Conservation (phyloP, 345 rosid genomes). For the Lagerstroemia speciosa region DNA sequence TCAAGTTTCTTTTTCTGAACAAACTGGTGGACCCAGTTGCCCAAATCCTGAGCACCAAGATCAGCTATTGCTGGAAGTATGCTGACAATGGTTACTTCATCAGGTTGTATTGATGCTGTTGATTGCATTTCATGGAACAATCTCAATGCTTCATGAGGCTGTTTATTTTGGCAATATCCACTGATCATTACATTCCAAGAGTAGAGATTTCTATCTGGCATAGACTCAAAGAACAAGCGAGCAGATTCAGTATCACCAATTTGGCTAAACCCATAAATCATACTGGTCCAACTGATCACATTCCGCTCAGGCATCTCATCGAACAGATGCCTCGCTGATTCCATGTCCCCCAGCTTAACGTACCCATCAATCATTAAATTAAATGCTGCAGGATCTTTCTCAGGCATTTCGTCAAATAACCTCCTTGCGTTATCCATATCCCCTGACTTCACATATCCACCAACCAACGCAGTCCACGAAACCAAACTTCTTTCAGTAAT, state of each 20-base stretch:
- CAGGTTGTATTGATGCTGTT: constrained; percentile 42
- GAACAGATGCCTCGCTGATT: constrained; percentile 45
- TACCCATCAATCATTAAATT: constrained; percentile 65
- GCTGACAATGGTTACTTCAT: constrained; percentile 55
- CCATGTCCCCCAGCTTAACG: constrained; percentile 57
- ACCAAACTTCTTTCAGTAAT: constrained; percentile 53
- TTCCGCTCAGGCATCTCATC: constrained; percentile 41
- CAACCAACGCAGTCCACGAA: constrained; percentile 68
- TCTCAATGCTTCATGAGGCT: constrained; percentile 53
- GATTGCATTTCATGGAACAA: constrained; percentile 59
- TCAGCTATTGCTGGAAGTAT: constrained; percentile 72
- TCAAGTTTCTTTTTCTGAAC: constrained; percentile 43
- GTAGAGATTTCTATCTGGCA: constrained; percentile 54
- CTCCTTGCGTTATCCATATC: constrained; percentile 36
- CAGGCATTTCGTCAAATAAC: constrained; percentile 50
- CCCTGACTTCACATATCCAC: constrained; percentile 48
- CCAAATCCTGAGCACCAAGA: constrained; percentile 59
- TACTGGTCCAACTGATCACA: constrained; percentile 66
- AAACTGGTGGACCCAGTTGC: constrained; percentile 51
- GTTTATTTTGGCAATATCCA: constrained; percentile 60
- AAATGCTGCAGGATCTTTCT: constrained; percentile 38
- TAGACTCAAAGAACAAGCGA: constrained; percentile 44
- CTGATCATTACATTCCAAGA: constrained; percentile 83
- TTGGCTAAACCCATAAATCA: constrained; percentile 62
- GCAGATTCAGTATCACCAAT: constrained; percentile 45